Percentiles rank a stretch among this genome's conserved stretches.
These are phyloP conservation scores for Xylariaceae sp. DNA, from an alignment of 2,329 filamentous ascomycete species.

Conservation along the genomic window DNA sequence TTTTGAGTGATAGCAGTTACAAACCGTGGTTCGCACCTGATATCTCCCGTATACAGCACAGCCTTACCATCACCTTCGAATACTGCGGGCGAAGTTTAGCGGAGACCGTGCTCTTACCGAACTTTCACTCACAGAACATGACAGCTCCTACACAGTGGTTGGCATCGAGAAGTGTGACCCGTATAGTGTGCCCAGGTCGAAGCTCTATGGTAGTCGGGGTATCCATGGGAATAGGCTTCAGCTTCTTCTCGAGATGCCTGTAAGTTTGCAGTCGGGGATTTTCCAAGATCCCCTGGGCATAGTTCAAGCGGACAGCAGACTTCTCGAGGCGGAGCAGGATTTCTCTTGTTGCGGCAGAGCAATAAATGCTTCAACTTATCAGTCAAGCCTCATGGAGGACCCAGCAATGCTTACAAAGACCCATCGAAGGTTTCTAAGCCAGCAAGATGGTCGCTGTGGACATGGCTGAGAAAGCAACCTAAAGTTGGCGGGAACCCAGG, in stretches of 20 bases:
- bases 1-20: constrained; percentile 75
- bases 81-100: constrained; percentile 50
- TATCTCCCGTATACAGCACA: constrained; percentile 87
- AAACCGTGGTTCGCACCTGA: constrained; percentile 87
- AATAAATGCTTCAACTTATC: constrained; percentile 69
- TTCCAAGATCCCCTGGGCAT: constrained; percentile 78
- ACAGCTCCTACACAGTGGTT: constrained; percentile 91
- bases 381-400: neutral
- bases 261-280: constrained; percentile 73
- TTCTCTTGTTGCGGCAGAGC: constrained; percentile 81
- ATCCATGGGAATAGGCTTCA: constrained; percentile 83
- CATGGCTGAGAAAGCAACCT: constrained; percentile 89
- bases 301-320: constrained; percentile 81
- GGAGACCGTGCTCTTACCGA: neutral
- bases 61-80: constrained; percentile 77
- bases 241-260: constrained; percentile 72
- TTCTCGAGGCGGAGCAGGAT: constrained; percentile 82
- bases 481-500: constrained; percentile 64
- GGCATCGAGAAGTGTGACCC: constrained; percentile 85
- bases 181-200: constrained; percentile 69
- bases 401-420: constrained; percentile 65
- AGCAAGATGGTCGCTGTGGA: constrained; percentile 87
- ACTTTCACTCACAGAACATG: constrained; percentile 72
- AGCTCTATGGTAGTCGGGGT: constrained; percentile 81
- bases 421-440: constrained; percentile 79